Evolutionary conservation across 768 basidiomycete species (phyloP).

Genomic region (Gelatoporia subvermispora): DNA sequence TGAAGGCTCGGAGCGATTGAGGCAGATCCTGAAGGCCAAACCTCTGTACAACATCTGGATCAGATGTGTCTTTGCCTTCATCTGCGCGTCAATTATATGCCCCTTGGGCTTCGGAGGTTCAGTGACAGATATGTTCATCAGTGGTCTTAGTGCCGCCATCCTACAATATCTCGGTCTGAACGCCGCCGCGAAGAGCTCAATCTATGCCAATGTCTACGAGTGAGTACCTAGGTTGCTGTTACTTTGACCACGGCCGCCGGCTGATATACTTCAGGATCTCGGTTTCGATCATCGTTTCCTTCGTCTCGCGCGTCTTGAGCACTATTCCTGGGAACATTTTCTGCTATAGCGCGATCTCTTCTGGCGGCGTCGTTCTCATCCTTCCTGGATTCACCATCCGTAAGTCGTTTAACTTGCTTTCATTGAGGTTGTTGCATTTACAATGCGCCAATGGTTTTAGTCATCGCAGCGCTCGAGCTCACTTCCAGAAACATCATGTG

Average conservation of each 20-base stretch:
- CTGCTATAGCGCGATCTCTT: slow-evolving; percentile 88
- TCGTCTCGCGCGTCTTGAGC: slow-evolving; percentile 73
- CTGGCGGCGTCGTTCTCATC: slow-evolving; percentile 86
- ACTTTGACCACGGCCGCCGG: not conserved
- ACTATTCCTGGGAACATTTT: slow-evolving; percentile 71
- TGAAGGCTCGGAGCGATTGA: slow-evolving; percentile 67
- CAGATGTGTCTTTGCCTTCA: slow-evolving; percentile 72
- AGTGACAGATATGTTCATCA: slow-evolving; percentile 78
- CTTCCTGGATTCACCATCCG: slow-evolving; percentile 83
- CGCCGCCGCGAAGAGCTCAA: slow-evolving; percentile 78
- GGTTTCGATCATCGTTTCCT: slow-evolving; percentile 78
- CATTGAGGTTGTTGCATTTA: not conserved
- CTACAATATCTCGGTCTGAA: slow-evolving; percentile 79
- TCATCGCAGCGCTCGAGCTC: slow-evolving; percentile 74
- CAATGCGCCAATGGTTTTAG: slow-evolving; percentile 28
- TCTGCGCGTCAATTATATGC: slow-evolving; percentile 77
- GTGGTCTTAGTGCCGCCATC: slow-evolving; percentile 60
- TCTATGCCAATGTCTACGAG: slow-evolving; percentile 97
- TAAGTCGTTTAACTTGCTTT: slow-evolving; percentile 32
- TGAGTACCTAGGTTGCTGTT: slow-evolving; percentile 35
- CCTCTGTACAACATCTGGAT: slow-evolving; percentile 64
- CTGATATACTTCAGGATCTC: slow-evolving; percentile 54
- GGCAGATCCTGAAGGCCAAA: slow-evolving; percentile 53
- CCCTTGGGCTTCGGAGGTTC: slow-evolving; percentile 79
- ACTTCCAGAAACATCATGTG: slow-evolving; percentile 79